Percentiles rank a stretch among this genome's conserved stretches.
These are phyloP conservation scores for Sugiyamaella japonica DNA, from an alignment of 1,139 yeast genomes.

Conservation along the genomic window DNA sequence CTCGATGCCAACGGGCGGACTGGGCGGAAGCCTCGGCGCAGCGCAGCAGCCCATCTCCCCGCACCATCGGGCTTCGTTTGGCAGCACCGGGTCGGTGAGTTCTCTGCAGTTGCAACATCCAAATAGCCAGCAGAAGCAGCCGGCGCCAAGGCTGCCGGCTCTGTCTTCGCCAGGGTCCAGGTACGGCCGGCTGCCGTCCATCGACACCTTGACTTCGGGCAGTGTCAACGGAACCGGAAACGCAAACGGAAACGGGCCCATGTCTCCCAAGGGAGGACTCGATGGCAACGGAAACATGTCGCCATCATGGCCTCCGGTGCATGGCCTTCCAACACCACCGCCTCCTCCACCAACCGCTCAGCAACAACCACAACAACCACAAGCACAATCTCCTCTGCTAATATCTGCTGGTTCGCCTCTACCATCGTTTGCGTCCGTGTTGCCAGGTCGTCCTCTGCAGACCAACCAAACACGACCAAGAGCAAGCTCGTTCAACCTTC, in stretches of 20 bases:
- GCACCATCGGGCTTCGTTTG: slow-evolving; percentile 13
- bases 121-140: not conserved
- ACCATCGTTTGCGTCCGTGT: slow-evolving; percentile 6
- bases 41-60: slow-evolving; percentile 18
- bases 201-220: slow-evolving; percentile 29
- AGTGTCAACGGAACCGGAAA: not conserved
- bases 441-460: not conserved
- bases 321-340: slow-evolving; percentile 17
- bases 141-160: slow-evolving; percentile 14
- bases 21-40: slow-evolving; percentile 21
- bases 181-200: slow-evolving; percentile 34
- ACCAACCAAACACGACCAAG: slow-evolving; percentile 15
- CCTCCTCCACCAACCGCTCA: slow-evolving; percentile 14
- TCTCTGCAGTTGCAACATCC: slow-evolving; percentile 1
- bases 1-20: slow-evolving; percentile 3
- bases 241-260: slow-evolving; percentile 8
- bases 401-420: slow-evolving; percentile 3
- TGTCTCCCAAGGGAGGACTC: slow-evolving; percentile 1
- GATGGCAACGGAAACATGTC: slow-evolving; percentile 16
- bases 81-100: not conserved
- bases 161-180: slow-evolving; percentile 17
- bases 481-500: slow-evolving; percentile 20
- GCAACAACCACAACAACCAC: slow-evolving; percentile 16
- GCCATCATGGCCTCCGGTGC: slow-evolving; percentile 21
- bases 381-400: slow-evolving; percentile 13